Evolutionary conservation across 2,329 filamentous ascomycete genomes (phyloP).

Genomic region (Xylaria polymorpha): DNA sequence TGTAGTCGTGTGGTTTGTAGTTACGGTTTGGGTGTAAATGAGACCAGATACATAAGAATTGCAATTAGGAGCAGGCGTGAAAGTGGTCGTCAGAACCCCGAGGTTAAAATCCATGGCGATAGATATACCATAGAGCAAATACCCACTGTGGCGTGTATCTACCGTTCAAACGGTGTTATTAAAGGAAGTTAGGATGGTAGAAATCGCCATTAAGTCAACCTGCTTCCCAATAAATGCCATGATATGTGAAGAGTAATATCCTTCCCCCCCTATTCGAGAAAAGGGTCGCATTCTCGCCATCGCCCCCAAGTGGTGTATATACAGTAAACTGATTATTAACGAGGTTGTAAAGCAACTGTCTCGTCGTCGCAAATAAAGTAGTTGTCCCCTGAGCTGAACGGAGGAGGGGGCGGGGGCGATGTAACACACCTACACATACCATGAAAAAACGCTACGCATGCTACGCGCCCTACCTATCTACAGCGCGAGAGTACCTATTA

Average conservation of each 20-base stretch:
- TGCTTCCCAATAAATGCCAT: background rate
- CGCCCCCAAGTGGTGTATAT: background rate
- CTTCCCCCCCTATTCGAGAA: background rate
- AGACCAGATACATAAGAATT: conserved; percentile 11
- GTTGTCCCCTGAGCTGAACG: background rate
- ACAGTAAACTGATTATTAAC: too few species aligned
- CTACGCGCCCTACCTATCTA: too few species aligned
- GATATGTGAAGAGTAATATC: background rate
- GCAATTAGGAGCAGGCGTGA: conserved; percentile 8
- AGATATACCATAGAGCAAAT: background rate
- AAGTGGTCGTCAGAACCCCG: conserved; percentile 6
- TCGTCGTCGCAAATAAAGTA: background rate
- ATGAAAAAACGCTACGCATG: too few species aligned
- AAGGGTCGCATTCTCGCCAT: background rate
- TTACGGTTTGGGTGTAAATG: conserved; percentile 12
- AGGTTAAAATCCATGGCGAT: conserved; percentile 14
- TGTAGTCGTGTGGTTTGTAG: background rate
- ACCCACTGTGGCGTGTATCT: background rate
- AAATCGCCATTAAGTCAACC: background rate
- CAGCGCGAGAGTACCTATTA: too few species aligned
- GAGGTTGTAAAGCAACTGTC: background rate
- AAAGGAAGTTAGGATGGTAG: background rate
- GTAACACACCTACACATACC: too few species aligned
- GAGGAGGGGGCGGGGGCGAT: background rate
- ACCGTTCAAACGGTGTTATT: background rate